These are phyloP conservation scores for Candida methanosorbosa DNA, from an alignment of 805 yeast species.

Conservation along the genomic window DNA sequence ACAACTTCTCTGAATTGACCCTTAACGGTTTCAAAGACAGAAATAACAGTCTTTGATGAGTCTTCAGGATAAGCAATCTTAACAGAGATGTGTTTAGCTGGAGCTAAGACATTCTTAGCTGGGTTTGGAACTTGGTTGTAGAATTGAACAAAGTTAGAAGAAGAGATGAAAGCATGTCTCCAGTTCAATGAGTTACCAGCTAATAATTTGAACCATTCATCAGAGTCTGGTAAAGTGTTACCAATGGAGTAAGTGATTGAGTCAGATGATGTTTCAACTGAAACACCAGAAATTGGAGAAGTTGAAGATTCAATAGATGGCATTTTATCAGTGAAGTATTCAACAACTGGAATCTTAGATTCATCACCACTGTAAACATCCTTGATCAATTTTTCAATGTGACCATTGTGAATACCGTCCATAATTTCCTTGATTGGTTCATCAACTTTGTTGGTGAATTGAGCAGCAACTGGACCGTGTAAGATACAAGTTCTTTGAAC, in stretches of 20 bases:
- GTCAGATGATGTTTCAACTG: constrained; percentile 20
- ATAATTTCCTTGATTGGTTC: constrained; percentile 90
- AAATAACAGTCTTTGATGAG: constrained; percentile 48
- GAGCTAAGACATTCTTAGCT: constrained; percentile 70
- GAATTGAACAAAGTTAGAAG: constrained; percentile 80
- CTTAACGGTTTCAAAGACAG: constrained; percentile 62
- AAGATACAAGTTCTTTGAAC: constrained; percentile 98
- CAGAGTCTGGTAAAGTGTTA: constrained; percentile 22
- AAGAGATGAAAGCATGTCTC: constrained; percentile 84
- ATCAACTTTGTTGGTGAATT: constrained; percentile 74
- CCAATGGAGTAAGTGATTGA: constrained; percentile 32
- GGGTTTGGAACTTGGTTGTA: constrained; percentile 74
- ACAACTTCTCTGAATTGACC: constrained; percentile 65
- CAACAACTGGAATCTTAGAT: constrained; percentile 75
- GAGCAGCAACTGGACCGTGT: constrained; percentile 98
- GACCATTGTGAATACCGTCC: constrained; percentile 87
- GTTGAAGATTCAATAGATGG: constrained; percentile 30
- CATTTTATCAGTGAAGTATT: constrained; percentile 72
- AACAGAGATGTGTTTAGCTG: constrained; percentile 50
- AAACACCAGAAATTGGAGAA: constrained; percentile 26
- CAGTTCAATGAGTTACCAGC: constrained; percentile 77
- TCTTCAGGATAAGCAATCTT: constrained; percentile 48
- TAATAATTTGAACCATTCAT: constrained; percentile 68
- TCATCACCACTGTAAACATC: constrained; percentile 67
- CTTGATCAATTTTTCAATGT: constrained; percentile 57